A percentile compares a stretch with the other conserved stretches of the same genome.
Conservation (phyloP, 306 rosid genomes). For the Erythrophleum fordii region DNA sequence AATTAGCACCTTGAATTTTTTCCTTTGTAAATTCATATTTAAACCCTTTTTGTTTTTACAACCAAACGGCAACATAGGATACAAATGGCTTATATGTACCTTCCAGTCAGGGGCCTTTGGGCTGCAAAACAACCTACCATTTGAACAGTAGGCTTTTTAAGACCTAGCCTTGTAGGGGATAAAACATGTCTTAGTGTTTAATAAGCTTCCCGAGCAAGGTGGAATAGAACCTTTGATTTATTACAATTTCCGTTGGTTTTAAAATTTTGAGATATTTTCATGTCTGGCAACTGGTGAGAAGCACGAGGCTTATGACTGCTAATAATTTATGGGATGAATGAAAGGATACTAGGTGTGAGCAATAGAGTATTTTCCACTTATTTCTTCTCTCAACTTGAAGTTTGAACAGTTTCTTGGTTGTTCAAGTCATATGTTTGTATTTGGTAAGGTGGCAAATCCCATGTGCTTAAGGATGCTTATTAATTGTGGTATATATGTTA, state of each 20-base stretch:
- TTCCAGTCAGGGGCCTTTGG: neutral
- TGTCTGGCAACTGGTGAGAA: neutral
- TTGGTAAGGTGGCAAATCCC: neutral
- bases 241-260: neutral
- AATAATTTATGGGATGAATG: neutral
- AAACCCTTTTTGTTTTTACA: neutral
- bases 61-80: neutral
- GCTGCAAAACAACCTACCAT: conserved; percentile 4
- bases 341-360: neutral
- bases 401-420: neutral
- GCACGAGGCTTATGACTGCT: neutral
- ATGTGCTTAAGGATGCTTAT: neutral
- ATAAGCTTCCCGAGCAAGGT: neutral
- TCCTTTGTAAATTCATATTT: neutral
- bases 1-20: neutral
- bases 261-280: neutral
- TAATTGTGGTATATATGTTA: conserved; percentile 3
- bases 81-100: neutral
- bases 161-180: neutral
- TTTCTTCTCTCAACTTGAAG: neutral
- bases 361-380: neutral
- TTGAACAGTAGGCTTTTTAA: neutral
- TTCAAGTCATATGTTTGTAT: neutral
- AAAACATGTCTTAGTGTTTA: neutral
- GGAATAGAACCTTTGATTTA: neutral